phyloP scores from a whole-genome alignment of 192 early-diverging fungal genomes.

The Lobosporangium transversale region DNA sequence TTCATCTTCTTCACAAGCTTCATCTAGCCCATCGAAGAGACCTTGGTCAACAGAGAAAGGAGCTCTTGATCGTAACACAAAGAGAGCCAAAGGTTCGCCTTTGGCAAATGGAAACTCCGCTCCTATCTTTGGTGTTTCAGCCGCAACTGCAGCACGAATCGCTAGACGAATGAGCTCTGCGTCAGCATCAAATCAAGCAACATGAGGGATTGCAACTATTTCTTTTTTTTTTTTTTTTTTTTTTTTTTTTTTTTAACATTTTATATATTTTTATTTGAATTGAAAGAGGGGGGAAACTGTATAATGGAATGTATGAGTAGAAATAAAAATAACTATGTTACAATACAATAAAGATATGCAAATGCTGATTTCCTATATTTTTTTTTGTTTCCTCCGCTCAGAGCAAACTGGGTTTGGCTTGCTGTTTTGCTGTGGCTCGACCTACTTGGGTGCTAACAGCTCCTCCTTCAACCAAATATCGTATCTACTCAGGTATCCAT shows the following conservation, averaged over 20 bases:
- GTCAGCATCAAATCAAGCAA: not conserved
- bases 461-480: constrained; percentile 11
- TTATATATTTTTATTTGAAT: too few species aligned
- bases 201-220: not conserved
- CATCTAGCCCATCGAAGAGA: constrained; percentile 23
- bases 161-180: constrained; percentile 21
- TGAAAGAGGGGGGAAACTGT: too few species aligned
- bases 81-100: constrained; percentile 11
- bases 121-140: constrained; percentile 11
- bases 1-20: too few species aligned
- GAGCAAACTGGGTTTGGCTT: too few species aligned
- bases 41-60: constrained; percentile 5
- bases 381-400: too few species aligned
- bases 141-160: constrained; percentile 35
- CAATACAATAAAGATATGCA: too few species aligned
- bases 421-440: too few species aligned
- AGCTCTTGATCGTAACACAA: not conserved
- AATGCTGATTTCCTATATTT: too few species aligned
- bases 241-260: not conserved
- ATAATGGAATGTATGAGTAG: too few species aligned
- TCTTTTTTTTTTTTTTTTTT: not conserved
- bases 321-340: too few species aligned
- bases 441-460: not conserved
- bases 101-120: not conserved
- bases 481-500: constrained; percentile 13